Base-by-base conservation (phyloP, 202 grass and related monocot genomes). In the Carex sylvatica region DNA sequence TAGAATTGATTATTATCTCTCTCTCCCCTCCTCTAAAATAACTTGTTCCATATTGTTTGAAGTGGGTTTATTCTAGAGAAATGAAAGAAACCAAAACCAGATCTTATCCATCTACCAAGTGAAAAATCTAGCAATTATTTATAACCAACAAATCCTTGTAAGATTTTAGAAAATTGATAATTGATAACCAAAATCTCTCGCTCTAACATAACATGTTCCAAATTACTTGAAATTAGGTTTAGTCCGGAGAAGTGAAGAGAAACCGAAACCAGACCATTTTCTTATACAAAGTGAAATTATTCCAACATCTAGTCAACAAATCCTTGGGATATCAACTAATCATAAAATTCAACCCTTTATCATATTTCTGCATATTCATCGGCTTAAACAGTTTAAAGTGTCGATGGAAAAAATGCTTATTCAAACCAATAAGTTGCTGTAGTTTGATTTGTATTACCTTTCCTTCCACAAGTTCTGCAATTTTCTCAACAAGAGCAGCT, bases 391-490 rank as follows among this genome's bases (percentile, higher is more conserved):
- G 26, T 58, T 58, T 58, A 55, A 35, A 58, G 51, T 24, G 56
- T 51, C 52, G 19, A 52, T 5, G 51, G 52, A 77, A 56, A 52
- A 46, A 53, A 51, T 74, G 46, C 31, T 56, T 75, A 74, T 55
- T 75, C 49, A 75, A 75, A 55, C 40, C 40, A n/a, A 80, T 38
- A 19, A 46, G 60, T 46, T 80, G 28, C 13, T 61, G 8, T 22
- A 52, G 31, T 61, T 79, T 61, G 23, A 59, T 79, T 64, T 3
- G 84, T 61, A 80, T 61, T 88, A 93, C 95, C 95, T 98, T 98
- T 12, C 91, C 91, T 90, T 98, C 95, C 84, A 86, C 95, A 70
- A 98, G 95, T 74, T 95, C 89, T 81, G 95, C 95, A 87, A 98
- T 95, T 87, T 75, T 98, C 85, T 89, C 80, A 59, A 98, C 95